Conservation (phyloP, 352 stramenopile genomes). For the Phytophthora brassicae region DNA sequence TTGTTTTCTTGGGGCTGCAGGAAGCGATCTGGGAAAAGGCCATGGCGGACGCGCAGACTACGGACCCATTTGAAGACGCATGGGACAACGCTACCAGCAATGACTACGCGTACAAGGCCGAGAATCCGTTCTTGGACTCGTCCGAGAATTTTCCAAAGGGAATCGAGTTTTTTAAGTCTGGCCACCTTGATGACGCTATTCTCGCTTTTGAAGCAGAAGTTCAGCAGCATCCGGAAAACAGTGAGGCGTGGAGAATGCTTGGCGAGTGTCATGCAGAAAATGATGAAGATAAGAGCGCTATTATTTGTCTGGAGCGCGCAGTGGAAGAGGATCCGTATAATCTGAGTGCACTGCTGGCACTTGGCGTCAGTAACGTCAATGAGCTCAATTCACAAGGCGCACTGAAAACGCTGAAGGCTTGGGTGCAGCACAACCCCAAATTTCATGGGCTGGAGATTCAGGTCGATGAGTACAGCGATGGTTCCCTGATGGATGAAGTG, state of each 20-base stretch:
- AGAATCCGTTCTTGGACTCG: slow-evolving; percentile 70
- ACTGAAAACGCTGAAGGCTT: slow-evolving; percentile 93
- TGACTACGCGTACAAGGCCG: slow-evolving; percentile 75
- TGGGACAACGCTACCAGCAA: slow-evolving; percentile 57
- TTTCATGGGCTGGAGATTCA: slow-evolving; percentile 93
- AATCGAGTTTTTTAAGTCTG: slow-evolving; percentile 86
- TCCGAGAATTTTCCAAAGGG: slow-evolving; percentile 77
- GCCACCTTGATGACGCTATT: slow-evolving; percentile 92
- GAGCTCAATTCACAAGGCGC: slow-evolving; percentile 94
- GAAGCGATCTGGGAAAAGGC: slow-evolving; percentile 81
- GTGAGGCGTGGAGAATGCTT: slow-evolving; percentile 94
- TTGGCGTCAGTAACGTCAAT: slow-evolving; percentile 97
- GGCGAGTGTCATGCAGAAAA: slow-evolving; percentile 96
- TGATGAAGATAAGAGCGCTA: slow-evolving; percentile 95
- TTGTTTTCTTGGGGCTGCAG: slow-evolving; percentile 23
- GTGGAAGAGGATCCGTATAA: slow-evolving; percentile 96
- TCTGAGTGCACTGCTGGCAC: slow-evolving; percentile 89
- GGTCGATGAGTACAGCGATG: slow-evolving; percentile 88
- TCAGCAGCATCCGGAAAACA: slow-evolving; percentile 92
- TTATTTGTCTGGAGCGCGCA: slow-evolving; percentile 92
- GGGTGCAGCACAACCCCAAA: slow-evolving; percentile 97
- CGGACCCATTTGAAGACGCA: slow-evolving; percentile 80
- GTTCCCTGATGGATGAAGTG: slow-evolving; percentile 91
- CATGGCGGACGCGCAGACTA: slow-evolving; percentile 62
- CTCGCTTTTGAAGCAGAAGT: slow-evolving; percentile 95